Percentiles rank a stretch among this genome's conserved stretches.
Conservation (phyloP, 305 asterid genomes). For the Petunia hybrid region DNA sequence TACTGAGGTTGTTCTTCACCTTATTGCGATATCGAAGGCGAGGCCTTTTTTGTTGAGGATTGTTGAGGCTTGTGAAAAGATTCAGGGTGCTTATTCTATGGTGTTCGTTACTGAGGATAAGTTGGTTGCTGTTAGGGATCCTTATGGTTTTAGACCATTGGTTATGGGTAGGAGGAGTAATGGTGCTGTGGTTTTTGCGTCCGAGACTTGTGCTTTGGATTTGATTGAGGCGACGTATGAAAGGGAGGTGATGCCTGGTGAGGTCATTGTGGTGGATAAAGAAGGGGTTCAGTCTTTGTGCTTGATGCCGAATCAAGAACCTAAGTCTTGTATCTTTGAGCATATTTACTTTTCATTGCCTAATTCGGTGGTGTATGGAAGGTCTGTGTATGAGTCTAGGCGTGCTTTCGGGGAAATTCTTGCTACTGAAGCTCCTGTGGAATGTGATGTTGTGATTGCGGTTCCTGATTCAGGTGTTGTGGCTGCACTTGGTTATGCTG, state of each 20-base stretch:
- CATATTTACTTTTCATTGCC: conserved; percentile 58
- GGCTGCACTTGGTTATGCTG: conserved; percentile 60
- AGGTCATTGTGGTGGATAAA: conserved; percentile 80
- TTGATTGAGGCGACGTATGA: conserved; percentile 83
- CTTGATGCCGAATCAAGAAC: conserved; percentile 55
- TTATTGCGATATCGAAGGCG: conserved; percentile 79
- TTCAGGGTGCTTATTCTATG: conserved; percentile 91
- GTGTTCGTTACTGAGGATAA: conserved; percentile 87
- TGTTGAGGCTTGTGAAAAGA: conserved; percentile 84
- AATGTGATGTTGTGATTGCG: conserved; percentile 61
- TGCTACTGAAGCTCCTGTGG: conserved; percentile 54
- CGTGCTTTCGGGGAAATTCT: conserved; percentile 52
- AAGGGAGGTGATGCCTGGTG: conserved; percentile 85
- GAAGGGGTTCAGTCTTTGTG: conserved; percentile 71
- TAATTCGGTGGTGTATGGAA: conserved; percentile 53
- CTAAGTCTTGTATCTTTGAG: conserved; percentile 55
- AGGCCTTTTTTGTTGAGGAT: conserved; percentile 80
- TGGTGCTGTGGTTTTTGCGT: conserved; percentile 86
- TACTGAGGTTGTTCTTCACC: conserved; percentile 84
- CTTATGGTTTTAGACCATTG: conserved; percentile 84
- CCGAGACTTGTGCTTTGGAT: conserved; percentile 91
- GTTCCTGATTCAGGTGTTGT: conserved; percentile 66
- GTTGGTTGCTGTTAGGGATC: conserved; percentile 84
- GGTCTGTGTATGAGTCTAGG: conserved; percentile 58
- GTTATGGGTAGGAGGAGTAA: conserved; percentile 91